Base-by-base conservation (phyloP, 352 stramenopile species). In the Elongisporangium prolatum region DNA sequence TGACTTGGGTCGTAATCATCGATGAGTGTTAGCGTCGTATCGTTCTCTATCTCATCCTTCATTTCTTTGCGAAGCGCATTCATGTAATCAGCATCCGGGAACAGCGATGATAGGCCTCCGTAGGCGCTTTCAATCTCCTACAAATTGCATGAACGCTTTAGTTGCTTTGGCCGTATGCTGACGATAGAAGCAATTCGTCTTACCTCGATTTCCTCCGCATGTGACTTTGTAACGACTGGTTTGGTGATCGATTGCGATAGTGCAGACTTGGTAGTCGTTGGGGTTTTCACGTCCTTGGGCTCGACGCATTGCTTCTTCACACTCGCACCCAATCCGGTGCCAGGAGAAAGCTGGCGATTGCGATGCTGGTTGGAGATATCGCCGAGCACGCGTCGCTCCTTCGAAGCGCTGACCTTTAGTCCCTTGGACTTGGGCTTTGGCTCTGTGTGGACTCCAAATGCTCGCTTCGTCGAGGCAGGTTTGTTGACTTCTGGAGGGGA, bases 351-450 rank as follows among this genome's bases (percentile, higher is more conserved):
- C 13, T 68, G 67, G 52, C 56, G 58, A 48, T 73, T 81, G 21
- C 68, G 70, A 48, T 88, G 77, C 50, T 84, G 78, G 68, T 93
- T 93, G 21, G 83, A 93, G 47, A 93, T 93, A 57, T 93, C 83
- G 8, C 77, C 69, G 4, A 93, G 68, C 24, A 65, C 80, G 51
- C 83, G 83, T 69, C 83, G 69, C 21, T 74, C 80, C 57, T 86
- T 80, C 11, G 68, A 67, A 0, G 72, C 65, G 48, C 56, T 77
- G 1, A 71, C 64, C 47, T 75, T 70, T 1, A 73, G 51, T 5
- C 59, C 63, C 51, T 78, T 85, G 21, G 65, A 72, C n/a, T 56
- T 21, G 14, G 69, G 67, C 50, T 82, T 73, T 1, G 64, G 56
- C 48, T 85, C 75, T 20, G 76, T 70, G 53, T 84, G 71, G 17